These are phyloP conservation scores for Bothriochloa decipiens DNA, from an alignment of 176 grass and related monocot species.

Conservation along the genomic window DNA sequence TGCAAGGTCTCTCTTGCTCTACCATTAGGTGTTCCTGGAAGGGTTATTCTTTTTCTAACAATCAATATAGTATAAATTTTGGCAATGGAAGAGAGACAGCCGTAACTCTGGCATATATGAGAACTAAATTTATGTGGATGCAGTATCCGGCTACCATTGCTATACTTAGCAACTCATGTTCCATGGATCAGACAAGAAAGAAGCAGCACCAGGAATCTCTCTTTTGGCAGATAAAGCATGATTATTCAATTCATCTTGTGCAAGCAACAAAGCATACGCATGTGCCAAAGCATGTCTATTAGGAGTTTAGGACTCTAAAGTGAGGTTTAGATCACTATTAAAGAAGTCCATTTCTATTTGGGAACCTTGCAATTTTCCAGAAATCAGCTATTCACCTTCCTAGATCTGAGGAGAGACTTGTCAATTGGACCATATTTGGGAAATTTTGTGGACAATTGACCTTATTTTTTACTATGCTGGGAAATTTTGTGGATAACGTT, in stretches of 20 bases:
- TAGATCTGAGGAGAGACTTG: constrained; percentile 2
- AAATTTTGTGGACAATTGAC: constrained; percentile 22
- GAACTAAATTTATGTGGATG: neutral
- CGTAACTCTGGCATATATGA: neutral
- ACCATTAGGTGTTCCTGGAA: neutral
- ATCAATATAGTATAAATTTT: neutral
- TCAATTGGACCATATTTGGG: neutral
- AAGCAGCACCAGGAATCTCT: constrained; percentile 41
- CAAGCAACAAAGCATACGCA: constrained; percentile 47
- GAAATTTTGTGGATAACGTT: constrained; percentile 7
- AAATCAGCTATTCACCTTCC: neutral
- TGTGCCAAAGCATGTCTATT: constrained; percentile 40
- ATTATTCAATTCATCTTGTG: constrained; percentile 49
- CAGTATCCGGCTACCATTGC: neutral
- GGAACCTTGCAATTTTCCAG: neutral
- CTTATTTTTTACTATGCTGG: neutral
- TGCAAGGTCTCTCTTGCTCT: neutral
- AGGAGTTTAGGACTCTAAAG: constrained; percentile 12
- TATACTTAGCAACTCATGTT: constrained; percentile 14
- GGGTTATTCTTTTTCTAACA: constrained; percentile 15
- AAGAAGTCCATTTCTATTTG: neutral
- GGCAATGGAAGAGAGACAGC: neutral
- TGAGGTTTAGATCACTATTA: neutral
- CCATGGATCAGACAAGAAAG: neutral
- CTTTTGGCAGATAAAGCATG: constrained; percentile 48